Percentiles rank a stretch among this genome's conserved stretches.
phyloP scores from a whole-genome alignment of 805 yeast genomes.

The Cyberlindnera americana region DNA sequence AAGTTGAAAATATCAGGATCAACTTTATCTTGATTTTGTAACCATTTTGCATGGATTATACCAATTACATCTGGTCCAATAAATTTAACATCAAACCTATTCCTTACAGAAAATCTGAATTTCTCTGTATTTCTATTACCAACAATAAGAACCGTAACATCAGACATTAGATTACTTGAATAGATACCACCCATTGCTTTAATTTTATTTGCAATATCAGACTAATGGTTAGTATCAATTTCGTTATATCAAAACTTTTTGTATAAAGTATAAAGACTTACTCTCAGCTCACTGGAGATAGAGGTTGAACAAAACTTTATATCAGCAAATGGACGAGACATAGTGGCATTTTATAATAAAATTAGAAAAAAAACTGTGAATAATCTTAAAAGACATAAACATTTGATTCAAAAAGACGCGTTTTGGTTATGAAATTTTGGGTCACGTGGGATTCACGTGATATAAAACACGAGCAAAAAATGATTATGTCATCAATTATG shows the following conservation, averaged over 20 bases:
- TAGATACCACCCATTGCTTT: slow-evolving; percentile 56
- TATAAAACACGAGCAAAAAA: no score
- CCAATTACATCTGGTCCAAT: slow-evolving; percentile 45
- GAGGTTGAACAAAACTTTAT: slow-evolving; percentile 29
- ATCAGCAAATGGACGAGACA: slow-evolving; percentile 22
- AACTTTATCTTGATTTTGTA: slow-evolving; percentile 42
- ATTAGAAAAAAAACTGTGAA: no score
- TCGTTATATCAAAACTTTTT: no score
- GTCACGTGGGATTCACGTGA: no score
- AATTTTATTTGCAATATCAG: slow-evolving; percentile 43
- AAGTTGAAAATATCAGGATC: slow-evolving; percentile 21
- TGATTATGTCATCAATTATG: no score
- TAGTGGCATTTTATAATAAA: slow-evolving; percentile 2
- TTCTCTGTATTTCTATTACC: slow-evolving; percentile 57
- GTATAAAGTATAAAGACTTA: no score
- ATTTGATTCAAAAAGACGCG: no score
- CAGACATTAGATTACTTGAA: slow-evolving; percentile 55
- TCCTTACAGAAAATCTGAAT: slow-evolving; percentile 46
- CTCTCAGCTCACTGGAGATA: slow-evolving; percentile 21
- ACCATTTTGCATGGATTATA: slow-evolving; percentile 48
- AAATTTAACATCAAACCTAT: slow-evolving; percentile 55
- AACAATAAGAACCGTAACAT: slow-evolving; percentile 55
- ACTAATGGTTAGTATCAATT: slow-evolving; percentile 13
- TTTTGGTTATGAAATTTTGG: no score
- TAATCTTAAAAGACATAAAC: no score